These are phyloP conservation scores for Pisolithus thermaeus DNA, from an alignment of 1,284 basidiomycete genomes.

Conservation along the genomic window DNA sequence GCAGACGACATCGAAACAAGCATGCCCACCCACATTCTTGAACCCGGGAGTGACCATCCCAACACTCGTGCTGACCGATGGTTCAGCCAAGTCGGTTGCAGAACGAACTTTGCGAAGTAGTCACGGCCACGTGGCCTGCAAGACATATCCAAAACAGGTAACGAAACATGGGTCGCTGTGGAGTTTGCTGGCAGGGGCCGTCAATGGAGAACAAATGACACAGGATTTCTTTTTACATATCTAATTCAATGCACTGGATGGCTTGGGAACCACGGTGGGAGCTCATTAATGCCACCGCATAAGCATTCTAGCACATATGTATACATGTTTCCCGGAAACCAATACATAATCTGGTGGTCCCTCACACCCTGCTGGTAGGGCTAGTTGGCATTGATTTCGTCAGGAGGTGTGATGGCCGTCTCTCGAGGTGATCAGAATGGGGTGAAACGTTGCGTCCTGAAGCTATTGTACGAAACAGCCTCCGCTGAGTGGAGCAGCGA, in stretches of 20 bases:
- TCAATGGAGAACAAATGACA: too few relatives aligned
- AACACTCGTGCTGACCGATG: background rate
- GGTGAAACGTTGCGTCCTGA: background rate
- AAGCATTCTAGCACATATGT: too few relatives aligned
- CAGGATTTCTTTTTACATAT: too few relatives aligned
- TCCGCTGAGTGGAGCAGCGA: slow-evolving; percentile 22
- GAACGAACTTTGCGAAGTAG: background rate
- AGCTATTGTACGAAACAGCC: slow-evolving; percentile 4
- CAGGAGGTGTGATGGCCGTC: background rate
- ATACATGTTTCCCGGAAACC: too few relatives aligned
- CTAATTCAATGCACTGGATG: too few relatives aligned
- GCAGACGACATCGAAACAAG: background rate
- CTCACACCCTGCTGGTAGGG: too few relatives aligned
- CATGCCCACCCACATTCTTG: slow-evolving; percentile 43
- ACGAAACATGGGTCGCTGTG: background rate
- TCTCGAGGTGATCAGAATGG: background rate
- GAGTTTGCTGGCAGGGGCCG: too few relatives aligned
- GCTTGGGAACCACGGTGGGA: too few relatives aligned
- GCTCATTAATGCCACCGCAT: too few relatives aligned
- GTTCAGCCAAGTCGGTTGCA: background rate
- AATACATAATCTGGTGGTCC: too few relatives aligned
- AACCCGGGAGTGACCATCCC: slow-evolving; percentile 50
- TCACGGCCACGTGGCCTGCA: background rate
- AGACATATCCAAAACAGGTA: background rate
- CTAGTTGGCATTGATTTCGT: too few relatives aligned